phyloP scores from a whole-genome alignment of 1,284 basidiomycete species.

The Tilletia setariae region DNA sequence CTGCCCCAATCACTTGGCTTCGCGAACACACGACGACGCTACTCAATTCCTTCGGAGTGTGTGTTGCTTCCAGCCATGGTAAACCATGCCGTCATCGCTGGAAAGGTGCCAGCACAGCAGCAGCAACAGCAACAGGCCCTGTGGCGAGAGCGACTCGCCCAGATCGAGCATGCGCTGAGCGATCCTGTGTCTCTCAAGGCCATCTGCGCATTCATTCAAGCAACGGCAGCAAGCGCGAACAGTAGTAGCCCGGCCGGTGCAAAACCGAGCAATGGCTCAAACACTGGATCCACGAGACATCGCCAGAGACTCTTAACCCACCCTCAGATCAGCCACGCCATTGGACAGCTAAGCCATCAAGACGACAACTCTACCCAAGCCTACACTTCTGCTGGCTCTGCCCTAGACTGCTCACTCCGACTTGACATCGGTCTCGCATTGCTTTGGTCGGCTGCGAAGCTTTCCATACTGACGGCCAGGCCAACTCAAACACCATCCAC shows the following conservation, averaged over 20 bases:
- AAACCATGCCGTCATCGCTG: not conserved
- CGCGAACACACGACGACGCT: too few relatives aligned
- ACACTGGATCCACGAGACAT: not conserved
- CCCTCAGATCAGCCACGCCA: not conserved
- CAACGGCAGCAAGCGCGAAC: not conserved
- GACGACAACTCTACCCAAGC: not conserved
- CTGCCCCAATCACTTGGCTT: too few relatives aligned
- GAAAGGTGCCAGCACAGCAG: not conserved
- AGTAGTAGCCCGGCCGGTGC: too few relatives aligned
- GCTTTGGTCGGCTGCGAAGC: slow-evolving; percentile 1
- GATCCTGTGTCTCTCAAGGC: not conserved
- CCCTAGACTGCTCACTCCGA: not conserved
- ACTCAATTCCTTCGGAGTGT: too few relatives aligned
- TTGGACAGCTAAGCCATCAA: not conserved
- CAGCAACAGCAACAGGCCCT: not conserved
- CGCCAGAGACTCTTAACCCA: not conserved
- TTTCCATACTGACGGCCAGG: not conserved
- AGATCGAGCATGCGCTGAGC: not conserved
- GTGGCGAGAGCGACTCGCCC: not conserved
- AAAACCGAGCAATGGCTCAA: not conserved
- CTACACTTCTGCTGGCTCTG: not conserved
- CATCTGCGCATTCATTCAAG: slow-evolving; percentile 4
- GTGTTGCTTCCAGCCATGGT: too few relatives aligned
- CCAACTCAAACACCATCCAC: not conserved
- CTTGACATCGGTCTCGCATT: slow-evolving; percentile 1